phyloP scores from a whole-genome alignment of 176 grass and related monocot species.

The Juncus effusus region DNA sequence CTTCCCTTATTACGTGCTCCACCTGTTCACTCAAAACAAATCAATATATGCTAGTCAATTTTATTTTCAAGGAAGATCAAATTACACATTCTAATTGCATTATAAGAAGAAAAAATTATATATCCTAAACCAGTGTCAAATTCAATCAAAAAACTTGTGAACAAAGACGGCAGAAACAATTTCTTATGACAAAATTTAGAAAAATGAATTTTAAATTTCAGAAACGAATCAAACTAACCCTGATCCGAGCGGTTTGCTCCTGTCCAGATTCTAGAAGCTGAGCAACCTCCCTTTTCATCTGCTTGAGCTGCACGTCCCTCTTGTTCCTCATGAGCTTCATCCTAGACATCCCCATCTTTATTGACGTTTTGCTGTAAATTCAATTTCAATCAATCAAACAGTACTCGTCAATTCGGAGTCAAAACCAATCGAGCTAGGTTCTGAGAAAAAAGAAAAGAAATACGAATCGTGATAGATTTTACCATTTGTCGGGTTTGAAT shows the following conservation, averaged over 20 bases:
- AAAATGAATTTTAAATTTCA: not conserved
- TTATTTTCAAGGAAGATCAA: not conserved
- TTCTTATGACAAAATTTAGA: too few species aligned
- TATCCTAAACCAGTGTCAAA: not conserved
- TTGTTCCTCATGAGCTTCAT: slow-evolving; percentile 37
- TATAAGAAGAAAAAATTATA: not conserved
- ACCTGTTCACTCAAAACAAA: slow-evolving; percentile 24
- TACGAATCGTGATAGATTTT: not conserved
- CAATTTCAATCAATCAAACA: not conserved
- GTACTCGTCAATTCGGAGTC: not conserved
- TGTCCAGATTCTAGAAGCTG: slow-evolving; percentile 28
- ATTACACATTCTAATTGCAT: not conserved
- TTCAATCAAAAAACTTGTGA: not conserved
- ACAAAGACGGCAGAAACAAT: not conserved
- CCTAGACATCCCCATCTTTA: slow-evolving; percentile 22
- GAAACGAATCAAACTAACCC: slow-evolving; percentile 12
- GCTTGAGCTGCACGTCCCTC: slow-evolving; percentile 28
- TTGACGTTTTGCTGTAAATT: slow-evolving; percentile 27
- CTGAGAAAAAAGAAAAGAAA: not conserved
- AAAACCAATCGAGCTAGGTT: not conserved
- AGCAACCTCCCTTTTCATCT: slow-evolving; percentile 30
- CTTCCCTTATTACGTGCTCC: slow-evolving; percentile 46
- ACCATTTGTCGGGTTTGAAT: slow-evolving; percentile 47
- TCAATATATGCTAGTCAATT: not conserved
- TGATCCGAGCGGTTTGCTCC: slow-evolving; percentile 26